Base-by-base conservation (phyloP, 768 basidiomycete species). In the Bullera alba region DNA sequence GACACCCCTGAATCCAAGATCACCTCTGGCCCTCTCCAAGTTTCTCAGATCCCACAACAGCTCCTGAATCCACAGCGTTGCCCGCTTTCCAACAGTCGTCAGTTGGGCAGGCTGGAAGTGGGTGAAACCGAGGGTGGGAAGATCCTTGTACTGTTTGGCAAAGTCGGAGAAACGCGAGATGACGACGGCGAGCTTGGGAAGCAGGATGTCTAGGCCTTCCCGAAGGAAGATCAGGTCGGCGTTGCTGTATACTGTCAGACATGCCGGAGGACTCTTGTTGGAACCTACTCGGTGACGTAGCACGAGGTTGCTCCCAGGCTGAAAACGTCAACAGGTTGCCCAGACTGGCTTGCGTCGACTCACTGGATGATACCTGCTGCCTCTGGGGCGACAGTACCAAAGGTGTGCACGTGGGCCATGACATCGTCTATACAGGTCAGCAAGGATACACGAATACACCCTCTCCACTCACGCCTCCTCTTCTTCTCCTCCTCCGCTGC, bases 341-440 rank as follows among this genome's bases (percentile, higher is more conserved):
- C 17, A 43, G 29, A 7, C 35, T 37, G 14, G 35, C 17, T 42
- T 3, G 27, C 21, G 23, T n/a, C 23, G 17, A 76, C 81, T 53
- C 59, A 87, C 87, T 96, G 92, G 59, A 96, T 95, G 66, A 96
- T 93, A 16, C 90, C 88, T 15, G 91, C 91, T 22, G 92, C 92
- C 28, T 87, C 86, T 7, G 92, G 92, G 0, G 92, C 92, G 46
- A 92, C 85, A 38, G 79, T 80, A 4, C 92, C 92, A 70, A 96
- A 99, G 3, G 92, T 95, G 75, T 97, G 90, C 37, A 99, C 95
- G 67, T 99, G 95, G 0, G 95, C 95, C 95, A 99, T 99, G 37
- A 99, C 95, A 74, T 99, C 95, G 75, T 99, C 69, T 71, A 32
- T 17, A 29, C 15, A 1, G 3, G 5, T 41, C 30, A 19, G 41